A percentile compares a stretch with the other conserved stretches of the same genome.
These are phyloP conservation scores for Puya raimondii DNA, from an alignment of 176 grass and related monocot genomes.

Conservation along the genomic window DNA sequence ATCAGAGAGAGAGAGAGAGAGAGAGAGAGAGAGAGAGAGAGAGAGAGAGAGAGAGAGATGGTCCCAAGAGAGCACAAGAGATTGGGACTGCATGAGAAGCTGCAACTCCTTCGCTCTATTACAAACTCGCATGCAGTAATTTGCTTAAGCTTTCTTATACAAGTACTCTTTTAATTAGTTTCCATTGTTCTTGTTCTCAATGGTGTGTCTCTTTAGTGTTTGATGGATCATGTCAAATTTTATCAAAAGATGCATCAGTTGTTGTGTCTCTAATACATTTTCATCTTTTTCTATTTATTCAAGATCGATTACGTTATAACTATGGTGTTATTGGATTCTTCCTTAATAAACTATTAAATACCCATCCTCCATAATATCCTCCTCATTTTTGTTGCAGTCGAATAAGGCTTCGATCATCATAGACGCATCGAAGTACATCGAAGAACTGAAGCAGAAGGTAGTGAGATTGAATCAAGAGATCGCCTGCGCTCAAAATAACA, in stretches of 20 bases:
- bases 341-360: neutral
- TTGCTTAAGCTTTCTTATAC: neutral
- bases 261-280: no score
- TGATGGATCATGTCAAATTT: no score
- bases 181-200: no score
- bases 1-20: conserved; percentile 10
- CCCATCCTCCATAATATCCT: neutral
- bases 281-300: no score
- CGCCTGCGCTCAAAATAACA: conserved; percentile 29
- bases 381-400: conserved; percentile 27
- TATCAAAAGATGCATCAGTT: no score
- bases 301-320: neutral
- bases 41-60: conserved; percentile 10
- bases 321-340: neutral
- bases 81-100: conserved; percentile 18
- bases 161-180: no score
- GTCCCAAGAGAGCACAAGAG: conserved; percentile 20
- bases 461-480: conserved; percentile 74
- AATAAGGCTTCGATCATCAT: conserved; percentile 59
- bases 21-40: conserved; percentile 5
- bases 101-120: conserved; percentile 18
- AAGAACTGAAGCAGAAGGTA: conserved; percentile 81
- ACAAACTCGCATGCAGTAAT: conserved; percentile 27
- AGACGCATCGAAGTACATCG: conserved; percentile 85
- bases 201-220: no score